Percentiles rank a stretch among this genome's conserved stretches.
Evolutionary conservation across 305 asterid genomes (phyloP).

Genomic region (Stenogyne calaminthoides): DNA sequence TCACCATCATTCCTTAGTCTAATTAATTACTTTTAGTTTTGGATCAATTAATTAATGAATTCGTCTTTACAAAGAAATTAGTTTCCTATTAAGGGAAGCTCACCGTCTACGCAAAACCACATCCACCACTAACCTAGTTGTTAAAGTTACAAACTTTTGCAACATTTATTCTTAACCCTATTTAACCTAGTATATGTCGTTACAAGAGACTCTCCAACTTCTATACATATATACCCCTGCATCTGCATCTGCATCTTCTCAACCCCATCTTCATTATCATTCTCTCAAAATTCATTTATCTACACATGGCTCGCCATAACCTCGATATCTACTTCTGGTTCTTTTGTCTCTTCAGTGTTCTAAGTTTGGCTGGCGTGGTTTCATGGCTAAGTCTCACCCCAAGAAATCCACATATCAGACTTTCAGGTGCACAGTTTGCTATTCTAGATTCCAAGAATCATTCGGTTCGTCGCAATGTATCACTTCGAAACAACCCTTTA

Average conservation of each 20-base stretch:
- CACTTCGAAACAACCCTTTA: constrained; percentile 20
- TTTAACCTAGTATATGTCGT: neutral
- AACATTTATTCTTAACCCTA: constrained; percentile 3
- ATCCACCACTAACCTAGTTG: constrained; percentile 13
- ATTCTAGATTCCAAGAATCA: constrained; percentile 15
- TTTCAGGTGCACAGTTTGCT: constrained; percentile 22
- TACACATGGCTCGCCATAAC: constrained; percentile 30
- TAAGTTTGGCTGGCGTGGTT: constrained; percentile 37
- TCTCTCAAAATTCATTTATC: neutral
- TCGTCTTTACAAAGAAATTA: constrained; percentile 13
- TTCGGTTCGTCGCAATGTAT: neutral
- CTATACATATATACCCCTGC: constrained; percentile 19
- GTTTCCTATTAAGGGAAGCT: constrained; percentile 6
- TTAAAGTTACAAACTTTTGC: constrained; percentile 7
- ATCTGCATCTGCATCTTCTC: constrained; percentile 24
- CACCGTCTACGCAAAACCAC: constrained; percentile 4
- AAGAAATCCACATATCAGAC: constrained; percentile 33
- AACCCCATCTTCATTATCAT: neutral
- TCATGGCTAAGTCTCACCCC: constrained; percentile 53
- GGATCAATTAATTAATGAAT: neutral
- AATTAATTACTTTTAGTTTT: neutral
- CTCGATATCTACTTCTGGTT: constrained; percentile 35
- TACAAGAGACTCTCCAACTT: constrained; percentile 32
- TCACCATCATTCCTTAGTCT: neutral
- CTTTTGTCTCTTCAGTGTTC: constrained; percentile 36